These are phyloP conservation scores for Neurospora tetrasperma DNA, from an alignment of 495 filamentous ascomycete genomes.

Conservation along the genomic window DNA sequence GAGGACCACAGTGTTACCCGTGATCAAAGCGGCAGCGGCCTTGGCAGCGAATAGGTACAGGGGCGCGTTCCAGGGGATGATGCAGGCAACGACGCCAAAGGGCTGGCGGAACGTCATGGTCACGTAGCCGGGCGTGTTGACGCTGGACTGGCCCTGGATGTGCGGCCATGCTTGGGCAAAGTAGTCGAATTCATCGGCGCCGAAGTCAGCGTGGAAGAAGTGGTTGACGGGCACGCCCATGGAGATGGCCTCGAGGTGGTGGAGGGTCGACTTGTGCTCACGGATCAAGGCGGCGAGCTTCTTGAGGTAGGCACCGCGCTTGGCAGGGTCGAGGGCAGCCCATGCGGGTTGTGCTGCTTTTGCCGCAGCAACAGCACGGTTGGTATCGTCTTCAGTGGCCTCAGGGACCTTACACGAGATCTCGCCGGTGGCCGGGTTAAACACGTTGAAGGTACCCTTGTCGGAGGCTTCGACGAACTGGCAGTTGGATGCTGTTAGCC, in stretches of 20 bases:
- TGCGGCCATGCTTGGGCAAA: conserved; percentile 26
- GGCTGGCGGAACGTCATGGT: conserved; percentile 85
- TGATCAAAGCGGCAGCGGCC: conserved; percentile 73
- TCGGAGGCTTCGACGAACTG: conserved; percentile 30
- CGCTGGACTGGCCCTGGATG: conserved; percentile 65
- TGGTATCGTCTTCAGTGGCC: conserved; percentile 36
- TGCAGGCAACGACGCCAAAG: conserved; percentile 80
- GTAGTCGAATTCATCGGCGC: conserved; percentile 20
- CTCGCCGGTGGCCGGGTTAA: conserved; percentile 23
- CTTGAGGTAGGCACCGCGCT: conserved; percentile 37
- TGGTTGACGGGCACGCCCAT: conserved; percentile 39
- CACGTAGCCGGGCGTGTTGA: conserved; percentile 67
- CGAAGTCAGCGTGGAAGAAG: conserved; percentile 13
- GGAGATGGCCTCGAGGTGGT: conserved; percentile 41
- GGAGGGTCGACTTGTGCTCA: conserved; percentile 38
- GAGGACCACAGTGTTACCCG: conserved; percentile 76
- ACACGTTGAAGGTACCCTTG: conserved; percentile 23
- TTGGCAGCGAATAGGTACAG: conserved; percentile 83
- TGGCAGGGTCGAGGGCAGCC: conserved; percentile 35
- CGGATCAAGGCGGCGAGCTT: conserved; percentile 43
- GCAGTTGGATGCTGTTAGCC: neutral
- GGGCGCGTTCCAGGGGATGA: conserved; percentile 89
- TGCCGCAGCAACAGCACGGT: conserved; percentile 49
- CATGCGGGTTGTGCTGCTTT: conserved; percentile 49
- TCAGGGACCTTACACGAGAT: conserved; percentile 21